Evolutionary conservation across 345 rosid genomes (phyloP), one percentile per base, ranked within the genome.

Genomic region (Citrus reticulata): DNA sequence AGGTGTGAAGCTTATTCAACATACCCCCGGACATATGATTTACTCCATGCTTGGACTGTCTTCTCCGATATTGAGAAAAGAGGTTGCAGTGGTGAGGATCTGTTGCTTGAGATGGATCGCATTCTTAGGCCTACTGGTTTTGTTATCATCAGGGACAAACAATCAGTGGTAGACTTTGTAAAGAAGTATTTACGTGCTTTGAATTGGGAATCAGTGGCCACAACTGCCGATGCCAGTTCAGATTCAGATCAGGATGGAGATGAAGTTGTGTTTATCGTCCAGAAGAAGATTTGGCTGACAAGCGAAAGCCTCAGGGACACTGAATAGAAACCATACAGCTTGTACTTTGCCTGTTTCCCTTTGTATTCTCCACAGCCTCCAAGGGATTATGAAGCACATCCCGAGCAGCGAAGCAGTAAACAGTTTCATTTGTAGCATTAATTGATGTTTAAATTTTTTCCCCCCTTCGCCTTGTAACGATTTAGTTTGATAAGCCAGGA

Each of bases 1-100:
- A 95, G 99, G 99, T 95, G 99, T 69, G 97, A 95, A 79, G 90
- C 99, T 77, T 95, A 64, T 82, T 95, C 99, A 62, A 91, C 93
- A 7, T 95, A 95, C 29, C 99, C 99, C 4, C 84, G 99, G 78
- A 95, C 99, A 24, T 95, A 91, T 25, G 99, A 95, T 89, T 78
- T 93, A 49, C 92, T 93, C 46, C 98, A 93, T 77, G 96, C 96
- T 49, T 89, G 92, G 95, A 85, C 86, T 0, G 83, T 92, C 2
- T 78, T 93, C 67, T 92, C 96, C 3, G 98, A 93, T 73, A 77
- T 89, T 0, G 91, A 70, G 88, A 89, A 85, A 87, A 95, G 88
- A 82, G 93, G 90, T 29, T 95, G 99, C 80, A 88, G 99, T 64
- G 81, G 74, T 0, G 96, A 90, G 84, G 99, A 95, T 88, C 87